Evolutionary conservation across 768 basidiomycete species (phyloP), one percentile per base, ranked within the genome.

Genomic region (Termitomyces sp.): DNA sequence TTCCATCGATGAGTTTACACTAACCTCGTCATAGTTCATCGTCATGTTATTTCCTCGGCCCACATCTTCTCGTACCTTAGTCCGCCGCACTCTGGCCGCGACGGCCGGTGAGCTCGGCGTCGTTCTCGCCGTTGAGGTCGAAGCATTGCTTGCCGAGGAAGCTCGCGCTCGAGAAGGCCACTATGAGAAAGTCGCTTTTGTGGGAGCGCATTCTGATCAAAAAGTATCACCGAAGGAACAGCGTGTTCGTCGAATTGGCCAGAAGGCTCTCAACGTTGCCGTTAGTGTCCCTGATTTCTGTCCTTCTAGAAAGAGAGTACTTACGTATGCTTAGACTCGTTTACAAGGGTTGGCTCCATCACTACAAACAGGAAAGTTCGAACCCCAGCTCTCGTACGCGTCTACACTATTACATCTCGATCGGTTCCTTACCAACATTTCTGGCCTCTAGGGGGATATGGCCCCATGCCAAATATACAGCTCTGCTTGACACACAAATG

Each of bases 41-140:
- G 74, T 79, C 12, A 81, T 81, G 80, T 64, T 81, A 53, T 79
- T 80, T 67, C 80, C 80, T 4, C 73, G 71, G n/a, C 77, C 76
- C 7, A 75, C 73, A 11, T 81, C 80, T 0, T 71, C 77, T 20
- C 76, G 79, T 5, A 75, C 73, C 18, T 69, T 81, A 15, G 78
- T 81, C 12, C 75, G 80, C 44, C 70, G 73, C 52, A 78, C 79
- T 0, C 70, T 79, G 16, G 76, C 75, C 2, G 78, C 77, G 11
- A 70, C 73, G 2, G 65, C 74, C 18, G 68, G 58, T 1, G 76
- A 79, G 59, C 65, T 74, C 4, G 76, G 77, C 0, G 65, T 72
- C 50, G 72, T 80, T 20, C 73, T 80, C 51, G 76, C 76, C 18
- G 67, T 70, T 0, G 78, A 80, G 53, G 69, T 81, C 7, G 80